A percentile compares a stretch with the other conserved stretches of the same genome.
Conservation (phyloP, 2,329 filamentous ascomycete species). For the Fusarium kyushuense region DNA sequence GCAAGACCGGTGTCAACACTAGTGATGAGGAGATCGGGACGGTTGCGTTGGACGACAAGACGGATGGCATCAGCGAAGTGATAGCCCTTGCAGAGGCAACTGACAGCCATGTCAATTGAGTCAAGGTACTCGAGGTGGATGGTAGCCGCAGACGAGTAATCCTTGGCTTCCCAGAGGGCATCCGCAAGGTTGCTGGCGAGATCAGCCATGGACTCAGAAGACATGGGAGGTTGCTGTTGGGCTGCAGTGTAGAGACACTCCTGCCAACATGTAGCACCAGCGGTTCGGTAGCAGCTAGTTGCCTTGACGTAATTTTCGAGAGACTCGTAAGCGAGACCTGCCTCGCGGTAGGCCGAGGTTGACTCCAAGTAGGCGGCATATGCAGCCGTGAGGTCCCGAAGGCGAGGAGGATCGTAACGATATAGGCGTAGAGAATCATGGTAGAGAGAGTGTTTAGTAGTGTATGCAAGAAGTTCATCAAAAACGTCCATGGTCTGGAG, state of each 20-base stretch:
- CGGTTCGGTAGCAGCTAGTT: constrained; percentile 84
- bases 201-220: constrained; percentile 68
- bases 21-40: constrained; percentile 71
- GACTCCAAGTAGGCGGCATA: constrained; percentile 84
- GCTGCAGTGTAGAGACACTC: constrained; percentile 87
- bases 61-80: constrained; percentile 91
- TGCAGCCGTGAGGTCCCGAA: constrained; percentile 76
- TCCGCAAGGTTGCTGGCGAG: constrained; percentile 83
- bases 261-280: constrained; percentile 83
- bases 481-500: constrained; percentile 80
- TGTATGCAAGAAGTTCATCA: constrained; percentile 82
- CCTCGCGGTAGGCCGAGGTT: constrained; percentile 83
- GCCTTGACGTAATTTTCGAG: constrained; percentile 80
- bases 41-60: constrained; percentile 71
- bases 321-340: constrained; percentile 91
- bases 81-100: constrained; percentile 87
- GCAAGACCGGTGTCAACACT: constrained; percentile 83
- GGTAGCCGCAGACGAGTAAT: constrained; percentile 82
- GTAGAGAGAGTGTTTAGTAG: constrained; percentile 83
- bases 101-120: constrained; percentile 76
- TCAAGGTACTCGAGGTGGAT: constrained; percentile 85
- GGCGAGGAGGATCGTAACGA: constrained; percentile 79
- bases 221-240: constrained; percentile 71
- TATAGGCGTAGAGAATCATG: constrained; percentile 81
- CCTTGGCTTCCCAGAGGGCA: constrained; percentile 83